Percentiles rank a stretch among this genome's conserved stretches.
These are phyloP conservation scores for Hansfordia pulvinata DNA, from an alignment of 2,329 filamentous ascomycete genomes.

Conservation along the genomic window DNA sequence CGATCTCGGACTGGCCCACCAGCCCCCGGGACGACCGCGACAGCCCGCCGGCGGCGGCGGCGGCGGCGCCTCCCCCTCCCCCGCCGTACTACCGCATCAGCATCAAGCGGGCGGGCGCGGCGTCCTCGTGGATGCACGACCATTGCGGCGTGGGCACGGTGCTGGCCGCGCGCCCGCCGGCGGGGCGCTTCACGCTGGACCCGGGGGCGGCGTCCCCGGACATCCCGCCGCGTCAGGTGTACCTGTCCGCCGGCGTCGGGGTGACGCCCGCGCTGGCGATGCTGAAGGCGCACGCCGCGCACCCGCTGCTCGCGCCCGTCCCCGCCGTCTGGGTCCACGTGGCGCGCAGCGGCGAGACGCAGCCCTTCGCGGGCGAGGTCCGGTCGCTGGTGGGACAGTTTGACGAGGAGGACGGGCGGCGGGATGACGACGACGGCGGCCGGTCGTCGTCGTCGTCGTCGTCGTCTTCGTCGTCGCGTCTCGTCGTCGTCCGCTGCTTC, in stretches of 20 bases:
- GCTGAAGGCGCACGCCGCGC: conserved; percentile 10
- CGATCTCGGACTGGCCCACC: conserved; percentile 10
- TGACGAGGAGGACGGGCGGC: too few relatives aligned
- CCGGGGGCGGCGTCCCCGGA: conserved; percentile 4
- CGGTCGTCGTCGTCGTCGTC: too few relatives aligned
- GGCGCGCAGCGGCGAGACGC: conserved; percentile 2
- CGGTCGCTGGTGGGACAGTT: conserved; percentile 5
- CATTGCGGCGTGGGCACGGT: conserved; percentile 5
- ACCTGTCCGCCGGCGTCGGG: conserved; percentile 12
- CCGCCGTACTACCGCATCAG: conserved; percentile 11
- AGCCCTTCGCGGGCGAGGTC: conserved; percentile 6
- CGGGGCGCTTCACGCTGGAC: conserved; percentile 11
- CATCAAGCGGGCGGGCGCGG: conserved; percentile 6
- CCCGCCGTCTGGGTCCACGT: conserved; percentile 12
- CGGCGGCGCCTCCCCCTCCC: too few relatives aligned
- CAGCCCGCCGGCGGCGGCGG: too few relatives aligned
- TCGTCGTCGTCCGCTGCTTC: too few relatives aligned
- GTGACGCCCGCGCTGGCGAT: conserved; percentile 12
- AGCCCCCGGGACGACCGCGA: too few relatives aligned
- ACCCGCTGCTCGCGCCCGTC: conserved; percentile 5
- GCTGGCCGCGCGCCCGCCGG: conserved; percentile 8
- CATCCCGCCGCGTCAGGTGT: conserved; percentile 7
- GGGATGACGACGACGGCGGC: too few relatives aligned
- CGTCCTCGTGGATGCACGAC: conserved; percentile 12
- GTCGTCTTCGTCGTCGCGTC: too few relatives aligned